Percentiles rank a stretch among this genome's conserved stretches.
Conservation (phyloP, 352 stramenopile species). For the Blastocystis sp. region DNA sequence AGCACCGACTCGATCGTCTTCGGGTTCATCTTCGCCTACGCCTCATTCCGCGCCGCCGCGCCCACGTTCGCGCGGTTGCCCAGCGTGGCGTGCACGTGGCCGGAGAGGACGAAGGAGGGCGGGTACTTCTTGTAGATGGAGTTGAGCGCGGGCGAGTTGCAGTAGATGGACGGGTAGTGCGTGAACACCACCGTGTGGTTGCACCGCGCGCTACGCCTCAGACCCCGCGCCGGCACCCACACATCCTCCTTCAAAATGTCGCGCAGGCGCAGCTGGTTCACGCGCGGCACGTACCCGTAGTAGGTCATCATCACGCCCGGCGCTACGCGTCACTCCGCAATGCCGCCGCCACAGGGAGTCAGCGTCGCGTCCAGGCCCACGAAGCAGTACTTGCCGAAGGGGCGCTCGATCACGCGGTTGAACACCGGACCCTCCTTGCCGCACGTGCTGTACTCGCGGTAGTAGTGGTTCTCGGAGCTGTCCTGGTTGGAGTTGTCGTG, state of each 20-base stretch:
- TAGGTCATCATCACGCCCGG: slow-evolving; percentile 61
- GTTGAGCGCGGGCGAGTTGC: slow-evolving; percentile 47
- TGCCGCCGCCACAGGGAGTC: slow-evolving; percentile 10
- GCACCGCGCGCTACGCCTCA: neutral
- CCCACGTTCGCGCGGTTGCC: slow-evolving; percentile 50
- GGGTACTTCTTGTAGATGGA: slow-evolving; percentile 32
- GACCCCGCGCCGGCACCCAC: neutral
- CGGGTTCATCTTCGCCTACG: slow-evolving; percentile 21
- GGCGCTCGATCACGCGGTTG: slow-evolving; percentile 1
- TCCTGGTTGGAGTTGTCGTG: slow-evolving; percentile 59
- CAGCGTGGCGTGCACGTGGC: slow-evolving; percentile 57
- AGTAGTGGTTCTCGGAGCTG: neutral
- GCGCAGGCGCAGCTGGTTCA: neutral
- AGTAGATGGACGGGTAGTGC: slow-evolving; percentile 55
- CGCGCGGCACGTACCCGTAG: slow-evolving; percentile 19
- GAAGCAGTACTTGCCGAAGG: slow-evolving; percentile 54
- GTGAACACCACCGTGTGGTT: slow-evolving; percentile 63
- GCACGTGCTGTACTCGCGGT: slow-evolving; percentile 51
- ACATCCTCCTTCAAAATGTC: neutral
- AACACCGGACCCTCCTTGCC: slow-evolving; percentile 23
- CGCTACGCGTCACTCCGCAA: neutral
- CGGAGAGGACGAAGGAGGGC: slow-evolving; percentile 46
- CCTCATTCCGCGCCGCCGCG: neutral
- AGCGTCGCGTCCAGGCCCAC: slow-evolving; percentile 53
- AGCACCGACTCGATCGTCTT: slow-evolving; percentile 44